These are phyloP conservation scores for Thielaviopsis ethacetica DNA, from an alignment of 2,329 filamentous ascomycete genomes.

Conservation along the genomic window DNA sequence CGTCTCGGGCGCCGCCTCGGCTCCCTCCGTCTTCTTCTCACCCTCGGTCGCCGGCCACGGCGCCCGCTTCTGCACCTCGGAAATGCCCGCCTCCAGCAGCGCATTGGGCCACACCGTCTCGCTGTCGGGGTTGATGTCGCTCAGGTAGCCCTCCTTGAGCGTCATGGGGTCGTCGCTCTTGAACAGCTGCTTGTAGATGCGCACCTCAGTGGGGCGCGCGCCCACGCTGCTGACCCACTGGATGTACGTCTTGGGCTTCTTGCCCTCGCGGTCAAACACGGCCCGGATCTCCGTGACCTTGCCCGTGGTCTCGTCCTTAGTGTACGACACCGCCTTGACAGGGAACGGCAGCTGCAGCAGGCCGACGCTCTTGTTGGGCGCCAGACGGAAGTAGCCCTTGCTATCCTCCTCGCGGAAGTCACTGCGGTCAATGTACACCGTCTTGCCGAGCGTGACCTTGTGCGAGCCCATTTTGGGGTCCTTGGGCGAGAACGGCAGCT, in stretches of 20 bases:
- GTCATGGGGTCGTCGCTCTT: slow-evolving; percentile 69
- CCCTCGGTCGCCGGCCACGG: slow-evolving; percentile 72
- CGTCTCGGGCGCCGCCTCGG: slow-evolving; percentile 48
- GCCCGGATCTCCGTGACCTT: slow-evolving; percentile 49
- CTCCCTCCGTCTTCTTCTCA: slow-evolving; percentile 33
- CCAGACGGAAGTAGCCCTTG: slow-evolving; percentile 64
- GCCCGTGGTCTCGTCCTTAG: slow-evolving; percentile 47
- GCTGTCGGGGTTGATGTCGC: slow-evolving; percentile 70
- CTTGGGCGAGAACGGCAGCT: slow-evolving; percentile 71
- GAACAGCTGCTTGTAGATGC: slow-evolving; percentile 71
- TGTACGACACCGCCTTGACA: slow-evolving; percentile 53
- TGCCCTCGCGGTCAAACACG: slow-evolving; percentile 50
- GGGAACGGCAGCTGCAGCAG: slow-evolving; percentile 56
- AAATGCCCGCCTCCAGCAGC: slow-evolving; percentile 67
- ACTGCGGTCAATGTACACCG: slow-evolving; percentile 67
- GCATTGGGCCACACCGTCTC: slow-evolving; percentile 66
- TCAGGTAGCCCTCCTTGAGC: slow-evolving; percentile 63
- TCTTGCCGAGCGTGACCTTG: slow-evolving; percentile 50
- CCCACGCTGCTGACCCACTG: slow-evolving; percentile 65
- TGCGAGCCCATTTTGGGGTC: slow-evolving; percentile 50
- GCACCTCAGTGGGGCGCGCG: slow-evolving; percentile 53
- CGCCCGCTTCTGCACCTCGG: slow-evolving; percentile 54
- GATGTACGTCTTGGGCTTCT: slow-evolving; percentile 67
- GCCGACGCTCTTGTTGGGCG: slow-evolving; percentile 62
- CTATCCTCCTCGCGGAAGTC: slow-evolving; percentile 65